Percentiles rank a stretch among this genome's conserved stretches.
Conservation (phyloP, 495 filamentous ascomycete species). For the Penicillium manginii region DNA sequence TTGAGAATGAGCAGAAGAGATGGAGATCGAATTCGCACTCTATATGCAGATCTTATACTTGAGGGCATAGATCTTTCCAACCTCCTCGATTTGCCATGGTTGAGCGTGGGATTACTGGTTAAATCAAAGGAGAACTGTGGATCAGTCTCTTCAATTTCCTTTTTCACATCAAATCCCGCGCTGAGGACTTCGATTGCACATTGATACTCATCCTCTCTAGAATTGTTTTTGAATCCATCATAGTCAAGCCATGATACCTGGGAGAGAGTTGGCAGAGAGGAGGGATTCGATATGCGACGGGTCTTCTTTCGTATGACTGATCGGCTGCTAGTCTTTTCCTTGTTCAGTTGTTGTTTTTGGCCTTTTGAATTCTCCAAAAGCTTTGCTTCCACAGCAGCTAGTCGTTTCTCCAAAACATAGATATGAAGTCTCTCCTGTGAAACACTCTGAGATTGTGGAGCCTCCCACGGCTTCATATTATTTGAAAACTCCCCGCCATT, state of each 20-base stretch:
- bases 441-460: neutral
- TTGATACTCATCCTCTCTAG: slow-evolving; percentile 3
- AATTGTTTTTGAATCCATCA: slow-evolving; percentile 1
- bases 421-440: neutral
- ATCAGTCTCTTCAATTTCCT: neutral
- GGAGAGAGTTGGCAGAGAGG: neutral
- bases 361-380: neutral
- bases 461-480: neutral
- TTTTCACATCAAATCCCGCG: neutral
- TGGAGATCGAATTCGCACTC: neutral
- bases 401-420: neutral
- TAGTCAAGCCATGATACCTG: neutral
- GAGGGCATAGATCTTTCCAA: neutral
- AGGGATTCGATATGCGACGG: neutral
- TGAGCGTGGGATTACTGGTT: neutral
- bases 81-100: neutral
- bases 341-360: neutral
- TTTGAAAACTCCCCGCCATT: neutral
- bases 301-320: neutral
- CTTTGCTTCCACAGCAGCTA: neutral
- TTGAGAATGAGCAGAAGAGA: slow-evolving; percentile 2
- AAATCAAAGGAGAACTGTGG: neutral
- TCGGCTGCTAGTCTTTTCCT: neutral
- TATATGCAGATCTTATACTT: neutral
- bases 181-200: slow-evolving; percentile 3